Percentiles rank a stretch among this genome's conserved stretches.
Conservation (phyloP, 108 stramenopile genomes). For the Schizochytrium sp. region DNA sequence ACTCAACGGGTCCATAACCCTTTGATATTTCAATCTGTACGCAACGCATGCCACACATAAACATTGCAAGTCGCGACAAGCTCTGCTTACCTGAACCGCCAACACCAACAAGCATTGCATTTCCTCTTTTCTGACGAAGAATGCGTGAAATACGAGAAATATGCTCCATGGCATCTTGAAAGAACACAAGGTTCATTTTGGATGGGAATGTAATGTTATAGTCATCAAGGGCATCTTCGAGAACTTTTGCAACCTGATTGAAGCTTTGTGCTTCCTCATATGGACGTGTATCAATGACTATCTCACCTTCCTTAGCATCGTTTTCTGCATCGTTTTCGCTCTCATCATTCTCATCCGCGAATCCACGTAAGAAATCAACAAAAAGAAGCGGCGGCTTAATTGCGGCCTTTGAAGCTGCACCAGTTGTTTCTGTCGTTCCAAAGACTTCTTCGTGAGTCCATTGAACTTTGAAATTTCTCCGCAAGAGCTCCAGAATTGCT, state of each 20-base stretch:
- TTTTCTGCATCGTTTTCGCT: neutral
- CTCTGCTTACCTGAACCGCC: slow-evolving; percentile 76
- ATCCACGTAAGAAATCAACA: slow-evolving; percentile 72
- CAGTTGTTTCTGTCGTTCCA: neutral
- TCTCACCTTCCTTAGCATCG: neutral
- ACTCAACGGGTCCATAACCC: slow-evolving; percentile 72
- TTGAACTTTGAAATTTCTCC: slow-evolving; percentile 59
- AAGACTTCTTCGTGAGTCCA: slow-evolving; percentile 54
- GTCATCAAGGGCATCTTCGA: slow-evolving; percentile 75
- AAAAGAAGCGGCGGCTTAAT: slow-evolving; percentile 66
- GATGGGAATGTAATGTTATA: slow-evolving; percentile 73
- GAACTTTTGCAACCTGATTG: slow-evolving; percentile 61
- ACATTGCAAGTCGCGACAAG: slow-evolving; percentile 73
- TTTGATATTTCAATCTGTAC: slow-evolving; percentile 76
- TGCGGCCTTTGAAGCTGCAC: neutral
- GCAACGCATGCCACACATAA: slow-evolving; percentile 70
- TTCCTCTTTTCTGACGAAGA: slow-evolving; percentile 75
- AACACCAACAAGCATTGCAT: slow-evolving; percentile 76
- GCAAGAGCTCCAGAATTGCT: slow-evolving; percentile 56
- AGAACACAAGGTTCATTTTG: slow-evolving; percentile 79
- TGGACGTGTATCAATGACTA: slow-evolving; percentile 61
- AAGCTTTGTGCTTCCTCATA: slow-evolving; percentile 74
- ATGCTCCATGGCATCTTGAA: slow-evolving; percentile 75
- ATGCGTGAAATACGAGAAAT: slow-evolving; percentile 75
- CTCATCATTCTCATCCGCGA: slow-evolving; percentile 39